Evolutionary conservation across 2,329 filamentous ascomycete species (phyloP), one percentile per base, ranked within the genome.

Genomic region (Fusarium sambucinum): DNA sequence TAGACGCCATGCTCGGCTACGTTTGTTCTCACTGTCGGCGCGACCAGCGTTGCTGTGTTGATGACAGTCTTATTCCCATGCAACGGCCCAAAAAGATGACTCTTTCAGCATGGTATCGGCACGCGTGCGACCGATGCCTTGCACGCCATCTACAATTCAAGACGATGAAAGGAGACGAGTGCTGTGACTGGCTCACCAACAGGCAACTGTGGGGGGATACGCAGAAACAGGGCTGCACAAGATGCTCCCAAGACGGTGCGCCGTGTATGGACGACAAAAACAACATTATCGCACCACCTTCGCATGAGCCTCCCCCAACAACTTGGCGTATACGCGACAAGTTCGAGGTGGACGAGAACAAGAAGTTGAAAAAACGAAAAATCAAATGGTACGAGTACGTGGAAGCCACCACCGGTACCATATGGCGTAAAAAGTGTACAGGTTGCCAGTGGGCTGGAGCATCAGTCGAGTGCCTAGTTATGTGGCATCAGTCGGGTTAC

Each of bases 81-180:
- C 38, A 14, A 35, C 45, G 55, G 12, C 61, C 65, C 21, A 38
- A 27, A 9, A 69, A 63, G 33, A n/a, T 66, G 11, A 12, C 12
- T 7, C n/a, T 16, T 10, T 40, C 29, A 30, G 44, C 56, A 6
- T 72, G 70, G 70, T 69, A 50, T 25, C 68, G 70, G 14, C 70
- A 68, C 23, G 45, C 61, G 13, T 72, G 70, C 19, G 68, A 72
- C 32, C 65, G 61, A 9, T 72, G 70, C 30, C 14, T 25, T 5
- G 9, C 29, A 27, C 46, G 29, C 25, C 48, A 59, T 23, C 19
- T 37, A 27, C 10, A 14, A 11, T 25, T 42, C 17, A 27, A 19
- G 7, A 3, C 35, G 2, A 13, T 30, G 23, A 3, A 40, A 4
- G 27, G 16, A 23, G 16, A 35, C 6, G 10, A 59, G 0, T 38